Percentiles rank a stretch among this genome's conserved stretches.
Conservation (phyloP, 1,284 basidiomycete species). For the Neonothopanus nambi region DNA sequence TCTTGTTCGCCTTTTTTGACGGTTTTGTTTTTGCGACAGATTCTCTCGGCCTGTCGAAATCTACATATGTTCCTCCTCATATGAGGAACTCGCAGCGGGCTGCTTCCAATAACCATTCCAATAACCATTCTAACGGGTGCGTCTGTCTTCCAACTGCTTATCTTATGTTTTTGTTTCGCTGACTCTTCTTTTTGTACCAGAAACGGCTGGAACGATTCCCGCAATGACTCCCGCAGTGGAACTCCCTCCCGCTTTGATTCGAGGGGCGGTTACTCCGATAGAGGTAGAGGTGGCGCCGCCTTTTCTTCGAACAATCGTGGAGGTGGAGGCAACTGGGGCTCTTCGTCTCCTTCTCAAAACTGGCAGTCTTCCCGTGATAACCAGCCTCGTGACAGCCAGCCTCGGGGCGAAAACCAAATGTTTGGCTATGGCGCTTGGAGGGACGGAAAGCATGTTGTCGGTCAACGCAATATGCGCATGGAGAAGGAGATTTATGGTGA, state of each 20-base stretch:
- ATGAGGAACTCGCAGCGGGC: slow-evolving; percentile 81
- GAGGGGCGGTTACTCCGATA: slow-evolving; percentile 40
- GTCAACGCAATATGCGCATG: slow-evolving; percentile 79
- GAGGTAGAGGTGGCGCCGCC: slow-evolving; percentile 47
- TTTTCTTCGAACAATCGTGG: slow-evolving; percentile 40
- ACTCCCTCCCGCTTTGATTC: slow-evolving; percentile 45
- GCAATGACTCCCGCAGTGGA: too few relatives aligned
- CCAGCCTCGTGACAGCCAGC: background rate
- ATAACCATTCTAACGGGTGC: slow-evolving; percentile 50
- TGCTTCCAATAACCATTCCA: slow-evolving; percentile 51
- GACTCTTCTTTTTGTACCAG: slow-evolving; percentile 30
- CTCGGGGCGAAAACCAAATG: slow-evolving; percentile 43
- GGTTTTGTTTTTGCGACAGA: slow-evolving; percentile 28
- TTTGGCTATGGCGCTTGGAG: slow-evolving; percentile 85
- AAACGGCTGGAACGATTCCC: slow-evolving; percentile 75
- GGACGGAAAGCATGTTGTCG: slow-evolving; percentile 85
- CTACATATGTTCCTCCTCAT: slow-evolving; percentile 93
- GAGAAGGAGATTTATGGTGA: slow-evolving; percentile 98
- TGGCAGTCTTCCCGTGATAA: slow-evolving; percentile 13
- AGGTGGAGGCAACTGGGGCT: slow-evolving; percentile 49
- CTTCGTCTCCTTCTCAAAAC: slow-evolving; percentile 15
- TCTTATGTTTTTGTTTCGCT: slow-evolving; percentile 18
- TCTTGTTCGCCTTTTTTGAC: slow-evolving; percentile 18
- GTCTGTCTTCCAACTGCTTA: slow-evolving; percentile 34
- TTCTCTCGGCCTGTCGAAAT: slow-evolving; percentile 77